Evolutionary conservation across 2,329 filamentous ascomycete species (phyloP), one percentile per base, ranked within the genome.

Genomic region (Microsporum audouinii): DNA sequence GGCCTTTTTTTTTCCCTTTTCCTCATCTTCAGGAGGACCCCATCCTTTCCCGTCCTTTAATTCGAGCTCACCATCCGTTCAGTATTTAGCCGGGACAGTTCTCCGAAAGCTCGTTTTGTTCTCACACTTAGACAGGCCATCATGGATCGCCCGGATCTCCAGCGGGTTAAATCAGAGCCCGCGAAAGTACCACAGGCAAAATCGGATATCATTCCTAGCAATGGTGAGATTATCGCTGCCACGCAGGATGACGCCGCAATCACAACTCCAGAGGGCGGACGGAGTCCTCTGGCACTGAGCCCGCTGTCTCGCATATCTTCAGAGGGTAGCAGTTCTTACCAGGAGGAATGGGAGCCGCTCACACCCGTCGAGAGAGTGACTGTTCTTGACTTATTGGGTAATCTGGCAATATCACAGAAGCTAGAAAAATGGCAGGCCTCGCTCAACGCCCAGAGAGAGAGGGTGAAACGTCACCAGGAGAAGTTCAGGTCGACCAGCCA

Each of bases 301-400:
- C 49, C 55, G 65, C 64, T 91, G 56, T 95, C 91, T 5, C 84
- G 91, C 62, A 87, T 88, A 60, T 62, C 60, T 10, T 62, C 63
- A 8, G 91, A 89, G n/a, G 86, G 84, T 57, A 90, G 86, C 73
- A 90, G 86, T 72, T 87, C 85, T n/a, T 90, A 90, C 69, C 88
- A 94, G 61, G 89, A 94, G 68, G 90, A 92, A 71, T 94, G 89
- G 83, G 90, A 95, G 64, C 80, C 84, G 27, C 88, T 95, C 64
- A 89, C 91, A 7, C 91, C 92, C 0, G 79, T 96, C 29, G 94
- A 99, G 72, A 88, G 90, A 58, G 79, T 99, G 60, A 91, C 88
- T 43, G 84, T 97, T 62, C 90, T 99, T 68, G 94, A 99, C 71
- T 81, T 99, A 57, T 83, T 99, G 66, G 92, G 96, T 75, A 97